Conservation (phyloP, 306 rosid species). For the Cucurbita moschata region DNA sequence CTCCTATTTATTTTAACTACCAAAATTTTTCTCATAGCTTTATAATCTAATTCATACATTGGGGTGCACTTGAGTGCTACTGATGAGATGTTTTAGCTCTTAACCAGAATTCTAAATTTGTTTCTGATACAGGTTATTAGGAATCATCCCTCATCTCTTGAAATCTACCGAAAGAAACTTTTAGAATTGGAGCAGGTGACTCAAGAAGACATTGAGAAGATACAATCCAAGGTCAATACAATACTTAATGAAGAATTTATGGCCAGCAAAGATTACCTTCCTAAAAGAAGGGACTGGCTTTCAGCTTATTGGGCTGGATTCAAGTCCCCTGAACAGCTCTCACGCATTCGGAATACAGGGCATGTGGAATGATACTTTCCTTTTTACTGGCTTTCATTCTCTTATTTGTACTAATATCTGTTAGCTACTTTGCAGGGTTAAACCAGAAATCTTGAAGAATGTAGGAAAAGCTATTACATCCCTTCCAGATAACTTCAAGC, state of each 20-base stretch:
- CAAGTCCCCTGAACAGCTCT: conserved; percentile 90
- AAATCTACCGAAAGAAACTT: conserved; percentile 67
- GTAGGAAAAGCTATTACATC: conserved; percentile 78
- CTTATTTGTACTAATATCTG: conserved; percentile 7
- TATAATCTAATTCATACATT: not conserved
- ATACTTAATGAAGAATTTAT: conserved; percentile 76
- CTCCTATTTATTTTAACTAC: not conserved
- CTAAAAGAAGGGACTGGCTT: conserved; percentile 88
- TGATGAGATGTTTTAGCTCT: not conserved
- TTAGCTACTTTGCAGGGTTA: conserved; percentile 39
- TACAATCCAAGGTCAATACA: conserved; percentile 48
- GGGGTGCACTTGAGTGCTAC: not conserved
- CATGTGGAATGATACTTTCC: conserved; percentile 16
- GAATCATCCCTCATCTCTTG: conserved; percentile 74
- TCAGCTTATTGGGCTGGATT: conserved; percentile 89
- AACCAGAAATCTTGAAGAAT: conserved; percentile 77
- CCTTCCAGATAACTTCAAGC: conserved; percentile 63
- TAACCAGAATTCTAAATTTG: not conserved
- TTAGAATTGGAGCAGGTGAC: conserved; percentile 54
- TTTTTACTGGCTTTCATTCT: not conserved
- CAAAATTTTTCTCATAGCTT: not conserved
- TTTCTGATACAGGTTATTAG: conserved; percentile 45
- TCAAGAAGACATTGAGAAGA: conserved; percentile 54
- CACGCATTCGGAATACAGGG: conserved; percentile 90
- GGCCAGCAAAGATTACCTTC: conserved; percentile 81